Conservation (phyloP, 768 basidiomycete species). For the Panus rudis region DNA sequence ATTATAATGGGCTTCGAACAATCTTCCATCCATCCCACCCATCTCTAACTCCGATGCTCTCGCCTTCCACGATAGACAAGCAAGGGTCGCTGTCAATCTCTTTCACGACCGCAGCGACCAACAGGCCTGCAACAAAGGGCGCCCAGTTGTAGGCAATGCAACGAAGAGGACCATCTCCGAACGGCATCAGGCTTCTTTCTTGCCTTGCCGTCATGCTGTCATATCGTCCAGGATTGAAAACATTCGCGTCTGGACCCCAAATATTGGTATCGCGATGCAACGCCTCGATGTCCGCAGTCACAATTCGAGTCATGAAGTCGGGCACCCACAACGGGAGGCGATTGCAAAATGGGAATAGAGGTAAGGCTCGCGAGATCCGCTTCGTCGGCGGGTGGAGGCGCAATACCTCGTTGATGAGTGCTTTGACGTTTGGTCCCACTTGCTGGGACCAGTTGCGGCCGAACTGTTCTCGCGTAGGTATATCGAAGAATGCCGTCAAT, state of each 20-base stretch:
- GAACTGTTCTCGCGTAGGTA: slow-evolving; percentile 31
- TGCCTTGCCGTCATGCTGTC: slow-evolving; percentile 22
- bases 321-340: too few relatives aligned
- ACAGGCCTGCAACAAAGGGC: slow-evolving; percentile 41
- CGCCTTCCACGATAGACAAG: neutral
- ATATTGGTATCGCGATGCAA: slow-evolving; percentile 21
- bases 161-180: slow-evolving; percentile 41
- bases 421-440: slow-evolving; percentile 21
- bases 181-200: slow-evolving; percentile 29
- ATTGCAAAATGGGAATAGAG: slow-evolving; percentile 1
- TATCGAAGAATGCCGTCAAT: slow-evolving; percentile 27
- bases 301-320: neutral
- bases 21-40: slow-evolving; percentile 11
- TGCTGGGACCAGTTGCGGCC: neutral
- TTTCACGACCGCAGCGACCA: slow-evolving; percentile 24
- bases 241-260: slow-evolving; percentile 30
- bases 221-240: slow-evolving; percentile 39
- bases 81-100: too few relatives aligned
- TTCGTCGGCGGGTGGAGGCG: slow-evolving; percentile 46
- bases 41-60: slow-evolving; percentile 5
- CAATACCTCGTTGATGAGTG: slow-evolving; percentile 37
- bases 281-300: slow-evolving; percentile 20
- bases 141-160: slow-evolving; percentile 47
- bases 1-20: too few relatives aligned
- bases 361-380: slow-evolving; percentile 30